Evolutionary conservation across 768 basidiomycete species (phyloP).

Genomic region (Tulasnella sp.): DNA sequence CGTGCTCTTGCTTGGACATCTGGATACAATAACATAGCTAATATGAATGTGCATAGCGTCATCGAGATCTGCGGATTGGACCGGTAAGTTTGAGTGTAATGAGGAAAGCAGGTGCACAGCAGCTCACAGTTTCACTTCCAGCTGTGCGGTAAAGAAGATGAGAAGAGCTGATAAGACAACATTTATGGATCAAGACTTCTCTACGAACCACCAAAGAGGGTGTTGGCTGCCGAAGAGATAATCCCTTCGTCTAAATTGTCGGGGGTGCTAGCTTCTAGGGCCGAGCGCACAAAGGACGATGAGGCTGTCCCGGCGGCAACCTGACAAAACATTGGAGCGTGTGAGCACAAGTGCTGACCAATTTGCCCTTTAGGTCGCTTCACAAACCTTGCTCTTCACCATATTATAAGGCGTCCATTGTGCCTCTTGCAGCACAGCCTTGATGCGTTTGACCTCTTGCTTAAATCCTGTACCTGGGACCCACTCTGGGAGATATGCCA

Average conservation of each 20-base stretch:
- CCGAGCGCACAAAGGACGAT: neutral
- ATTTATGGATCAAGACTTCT: too few species aligned
- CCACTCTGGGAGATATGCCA: neutral
- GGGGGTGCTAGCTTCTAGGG: neutral
- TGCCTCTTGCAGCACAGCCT: neutral
- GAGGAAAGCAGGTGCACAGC: neutral
- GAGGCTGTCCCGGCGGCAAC: neutral
- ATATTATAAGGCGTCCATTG: too few species aligned
- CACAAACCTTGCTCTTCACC: neutral
- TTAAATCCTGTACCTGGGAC: slow-evolving; percentile 2
- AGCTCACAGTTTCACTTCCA: neutral
- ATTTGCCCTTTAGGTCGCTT: too few species aligned
- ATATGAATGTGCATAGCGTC: neutral
- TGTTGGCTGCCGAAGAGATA: too few species aligned
- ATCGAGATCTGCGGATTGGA: neutral
- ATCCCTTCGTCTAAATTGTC: too few species aligned
- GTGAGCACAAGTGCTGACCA: too few species aligned
- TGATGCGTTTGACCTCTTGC: neutral
- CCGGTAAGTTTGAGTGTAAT: too few species aligned
- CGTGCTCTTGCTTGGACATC: slow-evolving; percentile 25
- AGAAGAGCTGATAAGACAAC: too few species aligned
- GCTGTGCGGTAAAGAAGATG: neutral
- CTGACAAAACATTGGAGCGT: neutral
- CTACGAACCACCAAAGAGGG: neutral
- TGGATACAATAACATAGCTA: slow-evolving; percentile 4